Percentiles rank a stretch among this genome's conserved stretches.
These are phyloP conservation scores for Tetrahymena borealis DNA, from an alignment of 73 alveolate species.

Conservation along the genomic window DNA sequence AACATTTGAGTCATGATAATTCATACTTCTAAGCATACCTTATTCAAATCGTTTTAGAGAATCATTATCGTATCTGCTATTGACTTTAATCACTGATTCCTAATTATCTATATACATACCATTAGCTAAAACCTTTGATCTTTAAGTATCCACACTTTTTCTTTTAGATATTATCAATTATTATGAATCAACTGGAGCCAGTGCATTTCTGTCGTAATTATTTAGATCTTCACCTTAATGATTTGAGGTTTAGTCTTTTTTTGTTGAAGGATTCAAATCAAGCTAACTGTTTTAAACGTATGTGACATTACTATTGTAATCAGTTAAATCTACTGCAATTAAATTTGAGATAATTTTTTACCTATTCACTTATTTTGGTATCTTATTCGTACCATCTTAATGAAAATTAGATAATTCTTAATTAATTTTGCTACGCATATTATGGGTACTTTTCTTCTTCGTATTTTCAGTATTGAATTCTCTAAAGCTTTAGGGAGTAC, in stretches of 20 bases:
- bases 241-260: neutral
- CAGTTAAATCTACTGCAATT: neutral
- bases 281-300: neutral
- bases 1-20: neutral
- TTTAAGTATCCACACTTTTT: neutral
- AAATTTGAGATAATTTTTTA: neutral
- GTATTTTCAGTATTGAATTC: neutral
- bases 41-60: neutral
- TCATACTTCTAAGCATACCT: neutral
- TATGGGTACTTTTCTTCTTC: neutral
- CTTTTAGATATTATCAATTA: neutral
- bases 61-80: neutral
- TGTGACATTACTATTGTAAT: neutral
- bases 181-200: neutral
- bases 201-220: neutral
- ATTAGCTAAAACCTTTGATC: neutral
- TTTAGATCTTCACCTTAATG: neutral
- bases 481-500: neutral
- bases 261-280: neutral
- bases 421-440: neutral
- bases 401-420: neutral
- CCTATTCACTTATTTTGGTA: neutral
- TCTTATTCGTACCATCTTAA: neutral
- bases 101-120: neutral
- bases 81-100: neutral